Evolutionary conservation across 2,329 filamentous ascomycete species (phyloP).

Genomic region (Xylogone sp.): DNA sequence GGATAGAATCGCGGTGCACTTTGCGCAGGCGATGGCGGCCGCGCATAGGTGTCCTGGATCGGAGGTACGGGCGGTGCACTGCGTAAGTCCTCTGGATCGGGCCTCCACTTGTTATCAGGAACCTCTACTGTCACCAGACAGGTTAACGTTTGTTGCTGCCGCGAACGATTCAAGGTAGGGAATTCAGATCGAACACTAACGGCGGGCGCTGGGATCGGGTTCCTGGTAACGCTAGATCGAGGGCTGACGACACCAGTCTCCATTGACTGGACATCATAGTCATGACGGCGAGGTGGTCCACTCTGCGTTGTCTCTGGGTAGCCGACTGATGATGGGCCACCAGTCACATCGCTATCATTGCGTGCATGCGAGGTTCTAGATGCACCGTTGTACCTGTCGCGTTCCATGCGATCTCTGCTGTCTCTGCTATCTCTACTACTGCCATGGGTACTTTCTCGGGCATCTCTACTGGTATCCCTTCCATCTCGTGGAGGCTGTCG

Average conservation of each 20-base stretch:
- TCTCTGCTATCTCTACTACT: slow-evolving; percentile 32
- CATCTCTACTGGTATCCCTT: slow-evolving; percentile 32
- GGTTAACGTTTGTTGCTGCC: slow-evolving; percentile 91
- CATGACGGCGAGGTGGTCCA: slow-evolving; percentile 69
- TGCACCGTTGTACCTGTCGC: slow-evolving; percentile 35
- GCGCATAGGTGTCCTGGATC: slow-evolving; percentile 48
- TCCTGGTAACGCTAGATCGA: slow-evolving; percentile 63
- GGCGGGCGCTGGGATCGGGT: slow-evolving; percentile 83
- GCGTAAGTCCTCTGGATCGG: slow-evolving; percentile 77
- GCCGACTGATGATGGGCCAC: slow-evolving; percentile 70
- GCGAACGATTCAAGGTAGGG: slow-evolving; percentile 85
- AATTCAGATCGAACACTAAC: slow-evolving; percentile 98
- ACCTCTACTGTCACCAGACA: slow-evolving; percentile 94
- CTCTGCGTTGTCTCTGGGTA: slow-evolving; percentile 75
- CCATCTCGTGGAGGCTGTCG: slow-evolving; percentile 31
- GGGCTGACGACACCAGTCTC: slow-evolving; percentile 78
- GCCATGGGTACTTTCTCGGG: slow-evolving; percentile 20
- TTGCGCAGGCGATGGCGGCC: slow-evolving; percentile 53
- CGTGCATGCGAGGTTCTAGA: slow-evolving; percentile 52
- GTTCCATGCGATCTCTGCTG: slow-evolving; percentile 41
- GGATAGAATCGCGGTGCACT: slow-evolving; percentile 57
- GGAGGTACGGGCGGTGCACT: slow-evolving; percentile 39
- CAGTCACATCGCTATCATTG: slow-evolving; percentile 75
- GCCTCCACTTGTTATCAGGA: slow-evolving; percentile 84
- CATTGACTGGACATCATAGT: slow-evolving; percentile 96